These are phyloP conservation scores for Melanogaster broomeanus DNA, from an alignment of 768 basidiomycete species.

Conservation along the genomic window DNA sequence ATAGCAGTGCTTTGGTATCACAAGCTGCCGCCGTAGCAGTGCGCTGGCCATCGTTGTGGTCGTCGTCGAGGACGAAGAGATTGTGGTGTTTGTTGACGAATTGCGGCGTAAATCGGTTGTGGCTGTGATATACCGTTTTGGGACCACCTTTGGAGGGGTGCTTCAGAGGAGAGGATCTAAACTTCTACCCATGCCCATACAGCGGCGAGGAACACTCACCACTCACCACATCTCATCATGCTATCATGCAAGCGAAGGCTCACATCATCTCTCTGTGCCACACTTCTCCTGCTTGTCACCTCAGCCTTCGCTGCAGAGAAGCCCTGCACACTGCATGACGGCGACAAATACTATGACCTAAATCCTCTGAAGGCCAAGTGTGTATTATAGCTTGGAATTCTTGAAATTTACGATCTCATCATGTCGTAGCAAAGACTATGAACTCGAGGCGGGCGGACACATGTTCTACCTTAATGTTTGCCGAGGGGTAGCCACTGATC, in stretches of 20 bases:
- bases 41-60: slow-evolving; percentile 60
- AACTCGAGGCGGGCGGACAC: slow-evolving; percentile 48
- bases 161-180: too few species aligned
- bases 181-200: slow-evolving; percentile 12
- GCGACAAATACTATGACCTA: slow-evolving; percentile 65
- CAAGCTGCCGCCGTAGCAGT: slow-evolving; percentile 62
- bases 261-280: not conserved
- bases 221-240: slow-evolving; percentile 1
- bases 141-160: slow-evolving; percentile 25
- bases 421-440: slow-evolving; percentile 61
- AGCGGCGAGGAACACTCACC: too few species aligned
- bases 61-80: slow-evolving; percentile 24
- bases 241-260: not conserved
- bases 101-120: slow-evolving; percentile 29
- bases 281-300: slow-evolving; percentile 4
- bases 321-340: slow-evolving; percentile 60
- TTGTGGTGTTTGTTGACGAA: not conserved
- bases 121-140: slow-evolving; percentile 14
- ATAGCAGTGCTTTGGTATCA: slow-evolving; percentile 31
- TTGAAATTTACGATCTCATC: slow-evolving; percentile 4
- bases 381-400: slow-evolving; percentile 7
- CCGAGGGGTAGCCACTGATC: slow-evolving; percentile 52
- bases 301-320: slow-evolving; percentile 42
- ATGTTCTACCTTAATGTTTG: slow-evolving; percentile 66
- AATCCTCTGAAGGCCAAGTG: slow-evolving; percentile 62